Evolutionary conservation across 805 yeast genomes (phyloP).

Genomic region (Teunomyces aglyptinius): DNA sequence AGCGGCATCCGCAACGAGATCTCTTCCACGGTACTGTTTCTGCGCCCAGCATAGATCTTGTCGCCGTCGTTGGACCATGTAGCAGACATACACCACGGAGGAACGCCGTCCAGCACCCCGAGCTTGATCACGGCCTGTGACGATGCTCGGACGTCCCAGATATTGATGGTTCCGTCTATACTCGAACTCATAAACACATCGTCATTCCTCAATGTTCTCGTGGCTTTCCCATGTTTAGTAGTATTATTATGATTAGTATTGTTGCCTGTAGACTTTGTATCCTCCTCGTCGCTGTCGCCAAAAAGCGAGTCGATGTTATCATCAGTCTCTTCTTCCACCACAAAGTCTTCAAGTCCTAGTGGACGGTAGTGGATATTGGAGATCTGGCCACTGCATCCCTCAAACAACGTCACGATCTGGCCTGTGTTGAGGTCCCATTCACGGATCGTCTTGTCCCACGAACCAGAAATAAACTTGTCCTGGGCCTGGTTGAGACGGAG

Average conservation of each 20-base stretch:
- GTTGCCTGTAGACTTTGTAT: conserved; percentile 13
- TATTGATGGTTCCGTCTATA: conserved; percentile 73
- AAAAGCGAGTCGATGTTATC: conserved; percentile 48
- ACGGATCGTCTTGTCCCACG: conserved; percentile 82
- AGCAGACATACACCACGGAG: conserved; percentile 93
- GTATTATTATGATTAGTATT: conserved; percentile 2
- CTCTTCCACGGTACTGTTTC: conserved; percentile 85
- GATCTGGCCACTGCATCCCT: conserved; percentile 72
- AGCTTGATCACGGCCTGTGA: conserved; percentile 46
- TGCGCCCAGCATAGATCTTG: conserved; percentile 75
- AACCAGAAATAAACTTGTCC: conserved; percentile 68
- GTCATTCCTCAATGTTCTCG: conserved; percentile 31
- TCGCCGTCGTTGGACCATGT: conserved; percentile 88
- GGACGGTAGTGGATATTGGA: conserved; percentile 76
- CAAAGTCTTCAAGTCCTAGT: conserved; percentile 45
- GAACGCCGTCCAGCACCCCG: conserved; percentile 60
- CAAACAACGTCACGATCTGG: conserved; percentile 43
- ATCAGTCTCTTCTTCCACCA: conserved; percentile 22
- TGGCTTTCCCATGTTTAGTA: conserved; percentile 8
- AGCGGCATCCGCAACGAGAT: conserved; percentile 61
- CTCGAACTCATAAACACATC: conserved; percentile 73
- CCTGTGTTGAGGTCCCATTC: conserved; percentile 90
- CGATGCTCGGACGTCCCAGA: conserved; percentile 74
- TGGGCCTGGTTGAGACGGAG: conserved; percentile 62
- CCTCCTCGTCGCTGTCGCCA: conserved; percentile 43